Evolutionary conservation across 257 asterid species (phyloP), one percentile per base, ranked within the genome.

Genomic region (Jasminum sambac): DNA sequence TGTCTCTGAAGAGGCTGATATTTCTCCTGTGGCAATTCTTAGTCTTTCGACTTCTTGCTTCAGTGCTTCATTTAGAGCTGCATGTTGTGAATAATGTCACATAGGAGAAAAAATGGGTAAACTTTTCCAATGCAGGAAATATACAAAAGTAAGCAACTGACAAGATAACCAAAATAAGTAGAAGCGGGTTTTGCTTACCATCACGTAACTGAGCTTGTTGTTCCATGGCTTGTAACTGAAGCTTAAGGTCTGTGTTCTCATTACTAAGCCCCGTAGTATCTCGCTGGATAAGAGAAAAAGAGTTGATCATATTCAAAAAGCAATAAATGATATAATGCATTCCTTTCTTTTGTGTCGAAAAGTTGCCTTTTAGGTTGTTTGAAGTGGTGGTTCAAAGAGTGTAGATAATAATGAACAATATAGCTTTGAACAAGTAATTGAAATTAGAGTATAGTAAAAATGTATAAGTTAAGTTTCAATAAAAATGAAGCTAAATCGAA

Each of bases 131-230:
- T 7, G 11, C 34, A 19, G 43, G 38, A 42, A 59, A 58, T 62
- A n/a, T n/a, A 64, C 13, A 0, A 41, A 26, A 13, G 26, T 10
- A 30, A 21, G 70, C 44, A 59, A 14, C 58, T 34, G 52, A 17
- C 19, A 52, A 52, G 61, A 48, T n/a, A 1, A 19, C n/a, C 4
- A 14, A 6, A 2, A 46, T 19, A 46, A 8, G 5, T 46, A 19
- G 57, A 5, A 14, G 21, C 19, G 58, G 16, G 36, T 21, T 39
- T 8, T 10, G 62, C 79, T 71, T 84, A 94, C 98, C 96, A 72
- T 94, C 98, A 21, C 96, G 96, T 68, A 94, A 68, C 62, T 89
- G 96, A 80, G 97, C 97, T 82, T 94, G 98, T 70, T 90, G 97
- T 84, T 94, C 98, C 96, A 94, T 94, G 72, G 96, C 90, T 82